A percentile compares a stretch with the other conserved stretches of the same genome.
These are phyloP conservation scores for Mimosa pudica DNA, from an alignment of 306 rosid genomes.

Conservation along the genomic window DNA sequence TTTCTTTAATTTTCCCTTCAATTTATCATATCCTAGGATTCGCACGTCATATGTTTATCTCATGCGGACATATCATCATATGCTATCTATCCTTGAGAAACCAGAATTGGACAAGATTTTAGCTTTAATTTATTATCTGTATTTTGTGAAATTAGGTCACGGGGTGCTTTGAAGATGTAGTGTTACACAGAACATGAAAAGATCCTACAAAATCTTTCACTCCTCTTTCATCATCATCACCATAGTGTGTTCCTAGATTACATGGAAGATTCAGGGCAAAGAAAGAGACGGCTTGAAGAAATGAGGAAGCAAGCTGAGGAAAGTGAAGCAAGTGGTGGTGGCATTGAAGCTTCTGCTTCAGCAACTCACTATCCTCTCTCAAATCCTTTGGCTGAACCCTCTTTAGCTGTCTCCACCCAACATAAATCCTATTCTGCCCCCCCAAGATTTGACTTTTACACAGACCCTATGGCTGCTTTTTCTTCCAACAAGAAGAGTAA, in stretches of 20 bases:
- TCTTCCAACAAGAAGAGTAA: slow-evolving; percentile 52
- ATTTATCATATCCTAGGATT: no score
- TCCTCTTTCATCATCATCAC: no score
- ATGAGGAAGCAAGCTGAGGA: slow-evolving; percentile 73
- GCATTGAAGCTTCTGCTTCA: slow-evolving; percentile 32
- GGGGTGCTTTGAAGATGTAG: not conserved
- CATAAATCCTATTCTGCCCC: slow-evolving; percentile 49
- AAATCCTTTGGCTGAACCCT: slow-evolving; percentile 69
- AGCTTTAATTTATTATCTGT: not conserved
- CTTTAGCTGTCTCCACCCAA: slow-evolving; percentile 32
- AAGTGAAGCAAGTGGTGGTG: slow-evolving; percentile 43
- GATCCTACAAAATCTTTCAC: not conserved
- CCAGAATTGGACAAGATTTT: no score
- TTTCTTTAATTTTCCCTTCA: no score
- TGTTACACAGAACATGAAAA: not conserved
- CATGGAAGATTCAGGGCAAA: slow-evolving; percentile 87
- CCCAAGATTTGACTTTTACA: slow-evolving; percentile 81
- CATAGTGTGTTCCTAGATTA: slow-evolving; percentile 35
- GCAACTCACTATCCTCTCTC: slow-evolving; percentile 55
- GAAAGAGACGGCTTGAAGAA: slow-evolving; percentile 75
- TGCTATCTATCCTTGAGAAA: no score
- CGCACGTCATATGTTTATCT: no score
- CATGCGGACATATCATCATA: no score
- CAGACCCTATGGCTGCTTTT: slow-evolving; percentile 92
- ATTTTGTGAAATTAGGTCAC: slow-evolving; percentile 3